A percentile compares a stretch with the other conserved stretches of the same genome.
Conservation (phyloP, 2,329 filamentous ascomycete species). For the Nemania diffusa region DNA sequence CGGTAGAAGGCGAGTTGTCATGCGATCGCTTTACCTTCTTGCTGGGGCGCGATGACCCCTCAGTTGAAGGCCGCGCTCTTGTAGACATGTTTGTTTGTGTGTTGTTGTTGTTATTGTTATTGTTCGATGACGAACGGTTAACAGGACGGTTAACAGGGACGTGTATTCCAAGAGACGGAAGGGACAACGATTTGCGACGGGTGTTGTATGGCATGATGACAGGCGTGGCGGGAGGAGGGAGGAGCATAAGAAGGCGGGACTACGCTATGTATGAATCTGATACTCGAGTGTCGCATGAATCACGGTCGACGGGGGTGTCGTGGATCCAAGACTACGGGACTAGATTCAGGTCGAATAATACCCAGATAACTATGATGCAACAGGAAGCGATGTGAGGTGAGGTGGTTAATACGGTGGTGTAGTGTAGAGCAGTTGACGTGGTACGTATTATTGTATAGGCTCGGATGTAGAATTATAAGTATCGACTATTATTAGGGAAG, state of each 20-base stretch:
- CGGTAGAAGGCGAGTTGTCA: constrained; percentile 52
- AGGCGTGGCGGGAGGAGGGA: constrained; percentile 34
- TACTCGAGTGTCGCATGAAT: constrained; percentile 44
- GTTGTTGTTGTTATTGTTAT: constrained; percentile 38
- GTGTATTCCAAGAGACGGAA: constrained; percentile 92
- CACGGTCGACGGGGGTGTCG: constrained; percentile 38
- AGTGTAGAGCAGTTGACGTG: neutral
- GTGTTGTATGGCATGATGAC: constrained; percentile 90
- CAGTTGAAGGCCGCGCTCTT: constrained; percentile 46
- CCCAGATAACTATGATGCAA: constrained; percentile 32
- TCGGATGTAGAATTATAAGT: constrained; percentile 6
- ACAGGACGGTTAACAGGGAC: constrained; percentile 72
- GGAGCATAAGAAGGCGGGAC: constrained; percentile 35
- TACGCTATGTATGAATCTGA: constrained; percentile 39
- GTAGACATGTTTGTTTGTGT: constrained; percentile 41
- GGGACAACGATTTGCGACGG: constrained; percentile 91
- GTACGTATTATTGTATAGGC: constrained; percentile 31
- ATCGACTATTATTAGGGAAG: constrained; percentile 31
- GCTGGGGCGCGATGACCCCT: constrained; percentile 54
- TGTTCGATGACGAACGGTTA: constrained; percentile 49
- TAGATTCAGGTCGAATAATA: constrained; percentile 30
- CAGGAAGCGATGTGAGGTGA: constrained; percentile 15
- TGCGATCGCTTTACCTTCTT: constrained; percentile 86
- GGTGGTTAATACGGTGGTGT: constrained; percentile 2
- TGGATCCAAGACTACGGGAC: constrained; percentile 36